A percentile compares a stretch with the other conserved stretches of the same genome.
Conservation (phyloP, 306 rosid species). For the Castanea mollissima region DNA sequence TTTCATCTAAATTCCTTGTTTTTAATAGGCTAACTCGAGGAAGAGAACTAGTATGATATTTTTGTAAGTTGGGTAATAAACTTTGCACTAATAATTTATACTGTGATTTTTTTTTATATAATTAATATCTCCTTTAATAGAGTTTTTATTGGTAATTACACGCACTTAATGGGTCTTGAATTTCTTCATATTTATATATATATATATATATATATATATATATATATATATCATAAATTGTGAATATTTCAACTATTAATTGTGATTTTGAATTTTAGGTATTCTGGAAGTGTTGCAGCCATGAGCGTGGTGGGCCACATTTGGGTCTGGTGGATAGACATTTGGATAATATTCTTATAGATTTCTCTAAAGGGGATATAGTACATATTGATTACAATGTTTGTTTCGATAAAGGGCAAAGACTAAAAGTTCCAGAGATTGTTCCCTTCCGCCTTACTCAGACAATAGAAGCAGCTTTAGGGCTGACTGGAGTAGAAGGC, state of each 20-base stretch:
- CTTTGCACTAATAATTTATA: neutral
- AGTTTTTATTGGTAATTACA: neutral
- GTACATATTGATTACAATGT: conserved; percentile 95
- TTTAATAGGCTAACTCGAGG: neutral
- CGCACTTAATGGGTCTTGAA: neutral
- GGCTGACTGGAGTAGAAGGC: conserved; percentile 91
- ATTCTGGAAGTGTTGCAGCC: conserved; percentile 91
- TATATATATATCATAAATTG: neutral
- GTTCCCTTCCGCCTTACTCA: conserved; percentile 98
- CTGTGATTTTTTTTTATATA: neutral
- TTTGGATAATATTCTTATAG: conserved; percentile 87
- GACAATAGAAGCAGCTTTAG: conserved; percentile 88
- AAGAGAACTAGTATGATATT: neutral
- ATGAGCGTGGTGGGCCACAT: conserved; percentile 98
- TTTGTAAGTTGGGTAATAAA: neutral
- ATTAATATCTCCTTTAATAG: neutral
- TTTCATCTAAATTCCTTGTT: neutral
- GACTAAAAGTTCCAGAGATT: conserved; percentile 90
- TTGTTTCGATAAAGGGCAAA: conserved; percentile 91
- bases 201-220: neutral
- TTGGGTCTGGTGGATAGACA: conserved; percentile 94
- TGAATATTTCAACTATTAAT: conserved; percentile 10
- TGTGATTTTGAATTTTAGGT: conserved; percentile 50
- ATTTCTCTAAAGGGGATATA: conserved; percentile 83
- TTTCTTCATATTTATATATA: neutral